A percentile compares a stretch with the other conserved stretches of the same genome.
These are phyloP conservation scores for Boletus rufocinnamomeus DNA, from an alignment of 768 basidiomycete species.

Conservation along the genomic window DNA sequence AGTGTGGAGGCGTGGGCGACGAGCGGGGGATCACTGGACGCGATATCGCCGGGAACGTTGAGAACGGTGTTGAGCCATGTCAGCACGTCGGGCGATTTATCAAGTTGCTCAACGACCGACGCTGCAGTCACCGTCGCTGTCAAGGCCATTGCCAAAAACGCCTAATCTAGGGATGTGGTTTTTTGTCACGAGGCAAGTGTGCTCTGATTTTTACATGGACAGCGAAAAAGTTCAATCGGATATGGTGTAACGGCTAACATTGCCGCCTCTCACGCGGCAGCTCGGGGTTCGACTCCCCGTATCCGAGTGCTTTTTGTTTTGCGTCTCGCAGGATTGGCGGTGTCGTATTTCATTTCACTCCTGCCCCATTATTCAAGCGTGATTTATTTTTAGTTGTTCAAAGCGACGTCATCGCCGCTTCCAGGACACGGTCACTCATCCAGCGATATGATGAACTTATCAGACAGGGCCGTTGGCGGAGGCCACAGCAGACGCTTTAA, in stretches of 20 bases:
- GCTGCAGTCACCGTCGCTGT: conserved; percentile 32
- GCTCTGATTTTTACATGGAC: too few relatives aligned
- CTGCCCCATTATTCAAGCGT: too few relatives aligned
- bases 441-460: too few relatives aligned
- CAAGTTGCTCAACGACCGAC: conserved; percentile 56
- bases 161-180: background rate
- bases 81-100: conserved; percentile 59
- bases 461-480: too few relatives aligned
- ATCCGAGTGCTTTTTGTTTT: conserved; percentile 26
- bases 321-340: too few relatives aligned
- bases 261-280: conserved; percentile 60
- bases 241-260: conserved; percentile 73
- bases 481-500: too few relatives aligned
- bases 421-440: too few relatives aligned
- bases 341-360: too few relatives aligned
- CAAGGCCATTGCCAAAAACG: conserved; percentile 20
- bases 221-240: conserved; percentile 25
- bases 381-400: background rate
- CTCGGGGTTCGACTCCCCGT: conserved; percentile 41
- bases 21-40: conserved; percentile 31
- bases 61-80: conserved; percentile 76
- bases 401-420: too few relatives aligned
- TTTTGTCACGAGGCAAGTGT: too few relatives aligned
- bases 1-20: conserved; percentile 71
- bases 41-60: conserved; percentile 39